Percentiles rank a stretch among this genome's conserved stretches.
Conservation (phyloP, 345 rosid genomes). For the Erysimum cheiranthoides region DNA sequence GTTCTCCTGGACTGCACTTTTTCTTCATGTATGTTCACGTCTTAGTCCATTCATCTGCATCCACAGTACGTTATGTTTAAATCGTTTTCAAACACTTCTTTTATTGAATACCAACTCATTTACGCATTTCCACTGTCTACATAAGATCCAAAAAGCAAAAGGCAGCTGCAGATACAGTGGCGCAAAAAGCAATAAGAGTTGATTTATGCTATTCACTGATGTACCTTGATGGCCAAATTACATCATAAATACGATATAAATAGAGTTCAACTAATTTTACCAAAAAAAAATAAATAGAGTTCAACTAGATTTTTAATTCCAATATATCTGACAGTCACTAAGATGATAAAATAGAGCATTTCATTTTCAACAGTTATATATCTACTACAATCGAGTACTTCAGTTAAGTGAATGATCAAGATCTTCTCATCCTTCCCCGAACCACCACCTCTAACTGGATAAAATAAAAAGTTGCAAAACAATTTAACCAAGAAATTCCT, state of each 20-base stretch:
- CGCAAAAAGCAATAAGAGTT: not conserved
- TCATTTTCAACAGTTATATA: not conserved
- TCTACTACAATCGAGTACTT: not conserved
- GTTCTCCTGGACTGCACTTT: not conserved
- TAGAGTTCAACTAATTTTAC: too few species aligned
- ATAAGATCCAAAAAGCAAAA: not conserved
- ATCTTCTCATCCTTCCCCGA: constrained; percentile 27
- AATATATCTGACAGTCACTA: not conserved
- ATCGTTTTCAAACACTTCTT: not conserved
- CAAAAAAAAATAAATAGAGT: too few species aligned
- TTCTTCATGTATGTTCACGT: not conserved
- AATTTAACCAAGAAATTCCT: constrained; percentile 12
- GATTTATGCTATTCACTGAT: not conserved
- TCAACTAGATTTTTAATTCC: not conserved
- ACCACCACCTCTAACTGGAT: constrained; percentile 42
- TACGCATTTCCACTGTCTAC: not conserved
- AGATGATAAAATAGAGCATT: not conserved
- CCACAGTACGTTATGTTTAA: not conserved
- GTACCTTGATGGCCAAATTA: not conserved
- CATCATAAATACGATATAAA: not conserved
- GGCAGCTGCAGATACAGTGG: not conserved
- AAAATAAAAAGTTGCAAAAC: constrained; percentile 13
- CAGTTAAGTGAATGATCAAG: not conserved
- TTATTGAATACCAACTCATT: not conserved
- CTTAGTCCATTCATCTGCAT: not conserved